Evolutionary conservation across 2,329 filamentous ascomycete species (phyloP).

Genomic region (Aspergillus pseudoglaucus): DNA sequence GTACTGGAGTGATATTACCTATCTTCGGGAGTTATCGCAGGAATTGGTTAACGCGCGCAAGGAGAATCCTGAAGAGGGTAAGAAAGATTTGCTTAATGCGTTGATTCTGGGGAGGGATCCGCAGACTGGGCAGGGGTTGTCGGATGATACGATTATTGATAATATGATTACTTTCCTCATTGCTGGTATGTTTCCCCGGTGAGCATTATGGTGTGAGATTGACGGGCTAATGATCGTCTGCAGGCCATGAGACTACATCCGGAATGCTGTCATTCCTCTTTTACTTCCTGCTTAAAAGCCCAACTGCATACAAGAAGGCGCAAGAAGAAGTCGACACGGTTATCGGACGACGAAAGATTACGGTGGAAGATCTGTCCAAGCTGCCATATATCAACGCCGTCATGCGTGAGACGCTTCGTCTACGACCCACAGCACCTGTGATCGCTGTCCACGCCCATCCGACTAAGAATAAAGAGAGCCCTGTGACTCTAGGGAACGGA

Average conservation of each 20-base stretch:
- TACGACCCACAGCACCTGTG: constrained; percentile 53
- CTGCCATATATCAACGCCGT: constrained; percentile 60
- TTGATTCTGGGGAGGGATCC: constrained; percentile 64
- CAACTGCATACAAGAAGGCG: constrained; percentile 54
- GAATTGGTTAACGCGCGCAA: constrained; percentile 57
- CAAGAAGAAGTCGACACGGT: constrained; percentile 63
- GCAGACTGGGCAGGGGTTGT: constrained; percentile 59
- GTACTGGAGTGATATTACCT: constrained; percentile 26
- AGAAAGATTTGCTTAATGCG: constrained; percentile 62
- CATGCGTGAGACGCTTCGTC: constrained; percentile 58
- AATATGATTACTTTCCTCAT: constrained; percentile 70
- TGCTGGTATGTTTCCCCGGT: constrained; percentile 39
- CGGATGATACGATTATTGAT: constrained; percentile 57
- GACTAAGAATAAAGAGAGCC: constrained; percentile 32
- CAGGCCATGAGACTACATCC: constrained; percentile 64
- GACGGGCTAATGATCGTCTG: constrained; percentile 1
- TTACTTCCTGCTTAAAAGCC: constrained; percentile 58
- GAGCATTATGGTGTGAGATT: not conserved
- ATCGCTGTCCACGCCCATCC: constrained; percentile 48
- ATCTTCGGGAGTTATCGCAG: constrained; percentile 50
- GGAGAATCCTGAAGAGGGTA: constrained; percentile 46
- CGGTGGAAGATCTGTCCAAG: constrained; percentile 56
- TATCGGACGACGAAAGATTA: constrained; percentile 53
- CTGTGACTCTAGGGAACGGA: constrained; percentile 49
- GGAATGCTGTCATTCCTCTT: constrained; percentile 61